Base-by-base conservation (phyloP, 805 yeast genomes). In the Lachancea meyersii region DNA sequence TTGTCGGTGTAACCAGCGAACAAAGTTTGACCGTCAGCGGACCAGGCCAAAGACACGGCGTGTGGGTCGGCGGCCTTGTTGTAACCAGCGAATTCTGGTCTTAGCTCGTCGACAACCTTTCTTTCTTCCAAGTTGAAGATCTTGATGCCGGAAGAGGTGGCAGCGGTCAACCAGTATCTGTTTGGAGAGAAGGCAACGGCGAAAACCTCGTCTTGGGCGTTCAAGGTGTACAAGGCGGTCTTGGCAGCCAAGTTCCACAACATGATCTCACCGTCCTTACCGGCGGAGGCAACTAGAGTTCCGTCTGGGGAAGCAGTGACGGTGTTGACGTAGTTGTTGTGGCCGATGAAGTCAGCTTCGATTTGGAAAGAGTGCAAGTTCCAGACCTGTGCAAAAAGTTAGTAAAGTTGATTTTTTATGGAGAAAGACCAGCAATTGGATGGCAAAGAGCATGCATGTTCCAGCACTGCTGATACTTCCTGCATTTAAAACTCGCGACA, bases 151-250 rank as follows among this genome's bases (percentile, higher is more conserved):
- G 96, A 76, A 57, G 96, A 76, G 64, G 99, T 93, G 68, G 98
- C 97, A 76, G 97, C 98, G 71, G 95, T 91, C 73, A 93, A 85
- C 98, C 98, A 93, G 94, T 86, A 93, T 84, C 98, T 89, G 95
- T 86, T 86, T 77, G 99, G 98, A 72, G 97, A 91, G 95, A 93
- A 93, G 64, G 97, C 95, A 70, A 93, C 80, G 70, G 97, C 94
- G 74, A 86, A 86, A 63, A 93, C 88, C 80, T 91, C 97, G 68
- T 91, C 93, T 72, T 93, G 87, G 63, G 96, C 91, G 65, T 79
- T 76, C 72, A 93, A 80, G 66, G 96, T 82, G 95, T 88, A 91
- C 67, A 89, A 78, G 67, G 89, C 81, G 67, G 74, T 71, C 77
- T 84, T 80, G 64, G 79, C 72, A 79, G 80, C 77, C 75, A 91